Conservation (phyloP, 208 protist species). For the Balamuthia mandrillaris region DNA sequence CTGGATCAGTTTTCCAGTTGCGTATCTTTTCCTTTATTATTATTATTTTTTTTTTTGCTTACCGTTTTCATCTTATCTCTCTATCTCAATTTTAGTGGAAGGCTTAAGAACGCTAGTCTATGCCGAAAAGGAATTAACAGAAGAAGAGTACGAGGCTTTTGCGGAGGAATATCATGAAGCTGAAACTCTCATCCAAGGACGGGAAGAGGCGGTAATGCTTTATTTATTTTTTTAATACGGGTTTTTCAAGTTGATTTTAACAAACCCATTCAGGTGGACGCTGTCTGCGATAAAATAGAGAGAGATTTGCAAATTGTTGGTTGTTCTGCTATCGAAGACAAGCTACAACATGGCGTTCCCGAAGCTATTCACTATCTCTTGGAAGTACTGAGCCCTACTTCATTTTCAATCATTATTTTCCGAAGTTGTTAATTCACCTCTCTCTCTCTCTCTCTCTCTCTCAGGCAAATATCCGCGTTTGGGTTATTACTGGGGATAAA, state of each 20-base stretch:
- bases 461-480: neutral
- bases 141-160: constrained; percentile 44
- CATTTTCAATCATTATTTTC: neutral
- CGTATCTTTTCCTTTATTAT: neutral
- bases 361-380: constrained; percentile 75
- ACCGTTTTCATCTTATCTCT: neutral
- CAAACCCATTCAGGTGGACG: neutral
- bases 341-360: constrained; percentile 89
- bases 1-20: constrained; percentile 48
- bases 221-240: neutral
- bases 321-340: constrained; percentile 91
- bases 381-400: neutral
- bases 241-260: neutral
- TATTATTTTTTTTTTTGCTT: neutral
- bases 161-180: neutral
- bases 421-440: neutral
- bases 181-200: neutral
- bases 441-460: neutral
- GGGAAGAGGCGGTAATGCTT: constrained; percentile 5
- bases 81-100: neutral
- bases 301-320: constrained; percentile 79
- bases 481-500: constrained; percentile 54
- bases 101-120: constrained; percentile 58
- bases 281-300: constrained; percentile 74
- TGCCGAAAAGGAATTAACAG: constrained; percentile 23